These are phyloP conservation scores for Leishmania tropica DNA, from an alignment of 208 protist genomes.

Conservation along the genomic window DNA sequence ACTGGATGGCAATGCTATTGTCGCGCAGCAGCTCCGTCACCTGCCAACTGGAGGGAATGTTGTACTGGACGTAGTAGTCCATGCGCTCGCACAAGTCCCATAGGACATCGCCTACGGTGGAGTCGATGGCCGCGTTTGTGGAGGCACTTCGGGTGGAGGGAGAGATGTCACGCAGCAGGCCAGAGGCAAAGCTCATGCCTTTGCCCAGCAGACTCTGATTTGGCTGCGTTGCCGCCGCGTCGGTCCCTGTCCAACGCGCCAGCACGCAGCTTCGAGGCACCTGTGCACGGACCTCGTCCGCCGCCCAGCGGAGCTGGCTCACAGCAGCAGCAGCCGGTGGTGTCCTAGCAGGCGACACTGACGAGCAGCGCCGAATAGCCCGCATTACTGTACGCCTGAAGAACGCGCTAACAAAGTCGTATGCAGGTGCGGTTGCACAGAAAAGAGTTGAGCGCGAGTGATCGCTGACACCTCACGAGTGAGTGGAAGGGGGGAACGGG, in stretches of 20 bases:
- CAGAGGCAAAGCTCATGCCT: conserved; percentile 74
- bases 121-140: conserved; percentile 21
- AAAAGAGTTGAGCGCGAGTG: neutral
- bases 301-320: neutral
- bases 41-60: conserved; percentile 65
- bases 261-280: conserved; percentile 48
- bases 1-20: conserved; percentile 81
- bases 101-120: conserved; percentile 56
- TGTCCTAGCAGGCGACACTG: neutral
- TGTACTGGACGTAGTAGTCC: conserved; percentile 87
- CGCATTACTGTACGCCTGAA: neutral
- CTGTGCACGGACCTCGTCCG: conserved; percentile 5
- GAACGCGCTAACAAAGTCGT: neutral
- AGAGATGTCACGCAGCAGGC: conserved; percentile 30
- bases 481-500: too few relatives aligned
- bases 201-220: conserved; percentile 40
- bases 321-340: neutral
- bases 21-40: conserved; percentile 65
- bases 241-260: conserved; percentile 52
- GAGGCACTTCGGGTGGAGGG: conserved; percentile 23
- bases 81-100: conserved; percentile 82
- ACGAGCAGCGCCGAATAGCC: neutral
- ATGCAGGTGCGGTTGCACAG: neutral
- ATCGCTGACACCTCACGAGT: neutral
- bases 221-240: conserved; percentile 6